Base-by-base conservation (phyloP, 2,329 filamentous ascomycete genomes). In the Sarocladiaceae sp. region DNA sequence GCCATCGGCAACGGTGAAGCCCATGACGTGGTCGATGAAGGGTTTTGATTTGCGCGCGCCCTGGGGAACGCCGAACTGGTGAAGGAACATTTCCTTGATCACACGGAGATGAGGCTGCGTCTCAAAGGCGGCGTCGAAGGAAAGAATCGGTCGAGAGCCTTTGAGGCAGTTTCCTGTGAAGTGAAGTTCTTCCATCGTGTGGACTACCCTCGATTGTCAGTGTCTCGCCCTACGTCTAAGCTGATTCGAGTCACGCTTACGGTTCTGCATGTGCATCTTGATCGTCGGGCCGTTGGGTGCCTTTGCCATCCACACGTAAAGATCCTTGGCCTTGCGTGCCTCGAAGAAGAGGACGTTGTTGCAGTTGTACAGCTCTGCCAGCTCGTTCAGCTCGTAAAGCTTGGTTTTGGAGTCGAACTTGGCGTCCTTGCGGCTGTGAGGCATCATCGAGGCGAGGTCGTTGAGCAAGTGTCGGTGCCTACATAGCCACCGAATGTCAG, bases 121-220 rank as follows among this genome's bases (percentile, higher is more conserved):
- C 49, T 94, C 87, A 66, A 98, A 98, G 15, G 81, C 79, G 44
- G 80, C 78, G 62, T 97, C 93, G 63, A 98, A 98, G 27, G 88
- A 93, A 46, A 98, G 80, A 31, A 98, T 73, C 1, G 93, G 91
- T 27, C 93, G 76, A 21, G 88, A 93, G 47, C 93, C 93, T 68
- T 95, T 96, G 49, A 97, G 72, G 62, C 90, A 96, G 72, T 98
- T 98, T 44, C 93, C 93, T 13, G 89, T 90, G 64, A 98, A 97
- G 59, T 95, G 88, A 27, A 98, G 74, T 65, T 98, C 93, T 59
- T 91, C 88, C 88, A 94, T 95, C 9, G 91, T 96, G 68, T 96
- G 90, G 59, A 96, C 76, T 86, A 53, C 34, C n/a, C 19, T 15
- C 4, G 12, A 21, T 23, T 33, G 45, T 65, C 53, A 63, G 59